Conservation (phyloP, 305 asterid genomes). For the Petunia hybrid region DNA sequence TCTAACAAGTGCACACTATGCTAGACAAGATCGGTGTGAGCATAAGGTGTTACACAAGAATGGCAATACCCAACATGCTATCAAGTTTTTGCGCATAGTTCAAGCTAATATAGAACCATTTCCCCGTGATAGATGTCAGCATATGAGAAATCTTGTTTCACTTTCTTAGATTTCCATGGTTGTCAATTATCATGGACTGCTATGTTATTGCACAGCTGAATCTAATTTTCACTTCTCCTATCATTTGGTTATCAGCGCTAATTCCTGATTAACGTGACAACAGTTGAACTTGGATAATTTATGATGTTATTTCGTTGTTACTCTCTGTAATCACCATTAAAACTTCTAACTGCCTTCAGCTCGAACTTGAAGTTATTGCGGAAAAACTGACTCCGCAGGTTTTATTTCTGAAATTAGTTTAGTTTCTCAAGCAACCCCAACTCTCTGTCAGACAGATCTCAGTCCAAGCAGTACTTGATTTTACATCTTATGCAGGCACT, state of each 20-base stretch:
- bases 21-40: conserved; percentile 13
- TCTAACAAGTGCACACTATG: neutral
- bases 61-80: conserved; percentile 15
- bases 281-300: conserved; percentile 30
- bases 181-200: neutral
- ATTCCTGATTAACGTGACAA: neutral
- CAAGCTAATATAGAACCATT: conserved; percentile 14
- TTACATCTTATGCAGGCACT: conserved; percentile 62
- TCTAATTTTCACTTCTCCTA: neutral
- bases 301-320: neutral
- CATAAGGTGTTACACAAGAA: neutral
- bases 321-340: neutral
- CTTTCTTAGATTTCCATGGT: neutral
- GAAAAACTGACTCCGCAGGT: neutral
- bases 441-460: neutral
- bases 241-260: neutral
- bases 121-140: conserved; percentile 6
- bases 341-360: neutral
- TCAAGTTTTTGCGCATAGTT: conserved; percentile 9
- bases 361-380: neutral
- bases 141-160: neutral
- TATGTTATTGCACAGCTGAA: neutral
- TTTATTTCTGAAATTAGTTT: conserved; percentile 6
- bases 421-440: neutral
- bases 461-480: neutral